Percentiles rank a stretch among this genome's conserved stretches.
phyloP scores from a whole-genome alignment of 352 stramenopile species.

The Pythium brassicae region DNA sequence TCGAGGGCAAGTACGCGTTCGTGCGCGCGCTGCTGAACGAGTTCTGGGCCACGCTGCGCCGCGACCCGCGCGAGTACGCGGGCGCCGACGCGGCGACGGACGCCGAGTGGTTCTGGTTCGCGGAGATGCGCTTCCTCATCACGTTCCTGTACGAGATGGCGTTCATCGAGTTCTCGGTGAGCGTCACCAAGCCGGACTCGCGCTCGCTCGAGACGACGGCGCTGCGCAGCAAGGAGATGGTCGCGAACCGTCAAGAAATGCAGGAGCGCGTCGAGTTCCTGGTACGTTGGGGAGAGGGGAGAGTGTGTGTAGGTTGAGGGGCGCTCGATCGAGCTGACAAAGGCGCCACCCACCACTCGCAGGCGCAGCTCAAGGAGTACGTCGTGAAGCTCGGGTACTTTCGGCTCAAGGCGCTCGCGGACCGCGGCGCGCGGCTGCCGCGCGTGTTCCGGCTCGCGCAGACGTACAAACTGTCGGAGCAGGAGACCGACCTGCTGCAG shows the following conservation, averaged over 20 bases:
- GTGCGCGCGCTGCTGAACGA: constrained; percentile 63
- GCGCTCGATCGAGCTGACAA: too few species aligned
- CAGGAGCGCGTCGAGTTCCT: constrained; percentile 74
- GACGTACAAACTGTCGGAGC: constrained; percentile 66
- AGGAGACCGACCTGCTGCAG: constrained; percentile 76
- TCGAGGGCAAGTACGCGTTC: constrained; percentile 44
- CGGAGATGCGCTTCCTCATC: constrained; percentile 76
- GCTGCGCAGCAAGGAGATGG: constrained; percentile 37
- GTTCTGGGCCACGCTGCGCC: constrained; percentile 64
- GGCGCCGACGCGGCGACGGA: constrained; percentile 39
- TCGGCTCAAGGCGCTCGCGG: constrained; percentile 41
- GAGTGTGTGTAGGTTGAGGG: neutral
- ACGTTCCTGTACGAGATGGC: constrained; percentile 83
- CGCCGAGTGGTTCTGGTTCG: constrained; percentile 79
- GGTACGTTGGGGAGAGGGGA: neutral
- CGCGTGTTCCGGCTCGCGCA: constrained; percentile 73
- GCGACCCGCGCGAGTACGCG: constrained; percentile 32
- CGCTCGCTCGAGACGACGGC: constrained; percentile 27
- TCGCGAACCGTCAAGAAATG: constrained; percentile 71
- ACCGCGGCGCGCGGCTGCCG: constrained; percentile 31
- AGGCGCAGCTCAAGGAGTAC: constrained; percentile 51
- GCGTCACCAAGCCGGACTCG: constrained; percentile 75
- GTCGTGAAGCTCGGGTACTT: constrained; percentile 47
- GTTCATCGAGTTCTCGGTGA: constrained; percentile 84
- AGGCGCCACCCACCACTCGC: too few species aligned